Evolutionary conservation across 441 rosid genomes (phyloP).

Genomic region (Eutrema salsugineum): DNA sequence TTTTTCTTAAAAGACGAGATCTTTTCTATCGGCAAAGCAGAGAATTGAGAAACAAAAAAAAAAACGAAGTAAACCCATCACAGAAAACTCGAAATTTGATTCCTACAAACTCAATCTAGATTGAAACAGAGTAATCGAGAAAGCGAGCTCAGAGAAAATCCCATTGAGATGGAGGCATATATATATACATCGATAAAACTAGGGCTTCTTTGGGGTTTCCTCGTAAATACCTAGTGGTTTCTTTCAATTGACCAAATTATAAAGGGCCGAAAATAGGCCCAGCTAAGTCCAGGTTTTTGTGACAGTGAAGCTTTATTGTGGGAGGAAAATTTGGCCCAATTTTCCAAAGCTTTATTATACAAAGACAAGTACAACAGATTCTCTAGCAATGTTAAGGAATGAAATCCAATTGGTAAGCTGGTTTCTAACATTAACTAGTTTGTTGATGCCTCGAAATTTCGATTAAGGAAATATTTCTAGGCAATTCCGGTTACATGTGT

Average conservation of each 20-base stretch:
- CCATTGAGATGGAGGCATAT: neutral
- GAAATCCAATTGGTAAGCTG: constrained; percentile 66
- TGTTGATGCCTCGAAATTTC: neutral
- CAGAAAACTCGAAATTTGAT: neutral
- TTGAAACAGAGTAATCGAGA: neutral
- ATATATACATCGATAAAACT: constrained; percentile 6
- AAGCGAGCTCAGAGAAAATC: neutral
- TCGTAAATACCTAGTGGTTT: neutral
- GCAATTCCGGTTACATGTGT: neutral
- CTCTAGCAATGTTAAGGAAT: constrained; percentile 55
- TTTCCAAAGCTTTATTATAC: constrained; percentile 28
- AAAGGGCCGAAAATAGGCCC: neutral
- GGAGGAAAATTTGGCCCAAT: neutral
- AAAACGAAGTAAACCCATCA: too few species aligned
- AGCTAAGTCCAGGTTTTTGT: neutral
- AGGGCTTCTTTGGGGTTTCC: neutral
- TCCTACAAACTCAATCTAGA: neutral
- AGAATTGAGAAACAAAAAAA: neutral
- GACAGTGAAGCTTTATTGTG: neutral
- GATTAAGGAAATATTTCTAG: neutral
- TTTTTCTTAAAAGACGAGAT: fast-evolving
- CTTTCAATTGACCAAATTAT: neutral
- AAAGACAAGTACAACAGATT: constrained; percentile 29
- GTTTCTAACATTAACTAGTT: neutral
- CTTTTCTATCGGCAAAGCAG: neutral